These are phyloP conservation scores for Hansenula anomala DNA, from an alignment of 1,139 yeast species.

Conservation along the genomic window DNA sequence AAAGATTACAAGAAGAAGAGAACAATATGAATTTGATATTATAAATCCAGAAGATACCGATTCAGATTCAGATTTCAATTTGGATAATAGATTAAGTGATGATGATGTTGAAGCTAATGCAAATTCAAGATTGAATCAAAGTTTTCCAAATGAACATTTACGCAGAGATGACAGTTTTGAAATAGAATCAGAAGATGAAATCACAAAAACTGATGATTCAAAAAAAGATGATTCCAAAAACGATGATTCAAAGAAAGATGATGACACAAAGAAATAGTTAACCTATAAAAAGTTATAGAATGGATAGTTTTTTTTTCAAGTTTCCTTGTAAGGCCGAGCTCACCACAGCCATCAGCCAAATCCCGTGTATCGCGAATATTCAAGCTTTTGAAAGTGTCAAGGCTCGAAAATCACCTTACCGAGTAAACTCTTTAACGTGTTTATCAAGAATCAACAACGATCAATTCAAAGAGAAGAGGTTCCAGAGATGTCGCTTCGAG, in stretches of 20 bases:
- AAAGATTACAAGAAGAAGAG: slow-evolving; percentile 55
- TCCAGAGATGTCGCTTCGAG: neutral
- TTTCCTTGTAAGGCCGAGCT: too few relatives aligned
- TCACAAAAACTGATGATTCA: neutral
- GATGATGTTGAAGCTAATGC: slow-evolving; percentile 3
- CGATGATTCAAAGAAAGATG: neutral
- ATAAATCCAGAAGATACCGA: slow-evolving; percentile 66
- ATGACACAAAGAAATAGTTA: too few relatives aligned
- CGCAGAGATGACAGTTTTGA: slow-evolving; percentile 16
- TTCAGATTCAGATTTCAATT: slow-evolving; percentile 25
- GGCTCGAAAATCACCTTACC: too few relatives aligned
- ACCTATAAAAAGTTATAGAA: too few relatives aligned
- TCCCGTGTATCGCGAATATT: too few relatives aligned
- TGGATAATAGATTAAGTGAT: slow-evolving; percentile 13
- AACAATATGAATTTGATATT: slow-evolving; percentile 75
- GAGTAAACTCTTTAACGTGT: too few relatives aligned
- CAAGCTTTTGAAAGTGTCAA: too few relatives aligned
- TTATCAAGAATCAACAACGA: too few relatives aligned
- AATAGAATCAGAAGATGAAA: slow-evolving; percentile 13
- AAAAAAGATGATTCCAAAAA: neutral
- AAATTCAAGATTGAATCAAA: slow-evolving; percentile 2
- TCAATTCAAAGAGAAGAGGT: too few relatives aligned
- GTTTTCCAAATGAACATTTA: neutral
- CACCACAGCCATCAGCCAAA: too few relatives aligned
- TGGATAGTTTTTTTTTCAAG: too few relatives aligned